phyloP scores from a whole-genome alignment of 1,284 basidiomycete genomes.

The Rhodofomes roseus region DNA sequence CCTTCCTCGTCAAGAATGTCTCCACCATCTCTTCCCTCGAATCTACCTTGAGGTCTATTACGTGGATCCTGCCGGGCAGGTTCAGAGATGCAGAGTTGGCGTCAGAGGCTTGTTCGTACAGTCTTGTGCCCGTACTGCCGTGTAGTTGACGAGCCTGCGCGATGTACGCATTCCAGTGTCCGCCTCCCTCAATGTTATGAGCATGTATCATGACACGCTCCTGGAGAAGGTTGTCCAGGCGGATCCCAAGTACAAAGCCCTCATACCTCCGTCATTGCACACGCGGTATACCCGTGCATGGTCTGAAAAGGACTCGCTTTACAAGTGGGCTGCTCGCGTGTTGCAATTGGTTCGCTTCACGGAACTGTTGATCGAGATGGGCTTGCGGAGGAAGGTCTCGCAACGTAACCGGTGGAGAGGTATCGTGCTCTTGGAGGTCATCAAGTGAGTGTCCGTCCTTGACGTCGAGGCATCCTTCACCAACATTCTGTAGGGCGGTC shows the following conservation, averaged over 20 bases:
- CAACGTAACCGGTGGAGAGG: constrained; percentile 63
- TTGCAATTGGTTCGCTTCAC: constrained; percentile 76
- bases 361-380: constrained; percentile 86
- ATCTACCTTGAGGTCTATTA: constrained; percentile 83
- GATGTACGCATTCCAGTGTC: constrained; percentile 47
- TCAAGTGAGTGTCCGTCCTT: constrained; percentile 65
- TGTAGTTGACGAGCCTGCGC: constrained; percentile 6
- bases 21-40: constrained; percentile 85
- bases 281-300: constrained; percentile 83
- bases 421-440: constrained; percentile 67
- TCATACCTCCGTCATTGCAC: constrained; percentile 66
- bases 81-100: constrained; percentile 96
- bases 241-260: constrained; percentile 63
- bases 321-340: constrained; percentile 72
- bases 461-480: neutral
- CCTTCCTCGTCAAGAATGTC: constrained; percentile 79
- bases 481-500: constrained; percentile 47
- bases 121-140: constrained; percentile 5
- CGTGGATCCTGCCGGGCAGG: constrained; percentile 92
- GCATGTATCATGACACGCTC: constrained; percentile 86
- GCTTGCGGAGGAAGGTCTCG: constrained; percentile 66
- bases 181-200: constrained; percentile 68
- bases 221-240: constrained; percentile 62
- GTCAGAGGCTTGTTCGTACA: constrained; percentile 81
- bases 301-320: constrained; percentile 61